phyloP scores from a whole-genome alignment of 2,329 filamentous ascomycete species.

The Plectosphaerella sp. region DNA sequence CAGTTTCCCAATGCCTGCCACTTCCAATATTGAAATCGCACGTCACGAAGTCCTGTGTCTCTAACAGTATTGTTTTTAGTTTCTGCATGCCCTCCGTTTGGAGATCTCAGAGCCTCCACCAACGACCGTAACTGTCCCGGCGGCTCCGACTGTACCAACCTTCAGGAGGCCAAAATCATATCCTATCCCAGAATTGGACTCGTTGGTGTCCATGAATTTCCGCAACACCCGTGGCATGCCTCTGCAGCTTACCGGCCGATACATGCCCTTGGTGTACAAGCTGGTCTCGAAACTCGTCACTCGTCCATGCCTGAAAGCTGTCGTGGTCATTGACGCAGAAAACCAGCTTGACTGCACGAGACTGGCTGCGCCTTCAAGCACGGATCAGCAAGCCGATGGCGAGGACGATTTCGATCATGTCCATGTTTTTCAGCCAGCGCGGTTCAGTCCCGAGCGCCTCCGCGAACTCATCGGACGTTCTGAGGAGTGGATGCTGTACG shows the following conservation, averaged over 20 bases:
- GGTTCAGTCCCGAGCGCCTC: conserved; percentile 16
- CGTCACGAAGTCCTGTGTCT: background rate
- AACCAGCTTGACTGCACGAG: conserved; percentile 49
- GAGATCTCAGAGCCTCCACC: background rate
- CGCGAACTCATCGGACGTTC: conserved; percentile 33
- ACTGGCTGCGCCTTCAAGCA: conserved; percentile 25
- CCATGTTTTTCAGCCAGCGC: conserved; percentile 34
- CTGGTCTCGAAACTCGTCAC: conserved; percentile 48
- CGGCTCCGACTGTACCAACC: background rate
- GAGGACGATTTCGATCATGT: conserved; percentile 41
- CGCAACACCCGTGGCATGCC: conserved; percentile 40
- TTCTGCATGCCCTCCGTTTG: conserved; percentile 19
- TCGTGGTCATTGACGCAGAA: conserved; percentile 53
- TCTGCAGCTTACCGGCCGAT: conserved; percentile 47
- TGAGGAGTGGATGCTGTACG: conserved; percentile 47
- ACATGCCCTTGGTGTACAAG: conserved; percentile 51
- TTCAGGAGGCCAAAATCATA: conserved; percentile 23
- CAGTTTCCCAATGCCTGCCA: background rate
- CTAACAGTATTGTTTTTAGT: conserved; percentile 11
- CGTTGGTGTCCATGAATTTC: conserved; percentile 41
- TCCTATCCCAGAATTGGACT: conserved; percentile 40
- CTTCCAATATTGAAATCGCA: too few species aligned
- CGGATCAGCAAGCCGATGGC: conserved; percentile 8
- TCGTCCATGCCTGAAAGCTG: conserved; percentile 38
- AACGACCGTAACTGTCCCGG: conserved; percentile 1